Evolutionary conservation across 1,284 basidiomycete species (phyloP).

Genomic region (Trametes versicolor): DNA sequence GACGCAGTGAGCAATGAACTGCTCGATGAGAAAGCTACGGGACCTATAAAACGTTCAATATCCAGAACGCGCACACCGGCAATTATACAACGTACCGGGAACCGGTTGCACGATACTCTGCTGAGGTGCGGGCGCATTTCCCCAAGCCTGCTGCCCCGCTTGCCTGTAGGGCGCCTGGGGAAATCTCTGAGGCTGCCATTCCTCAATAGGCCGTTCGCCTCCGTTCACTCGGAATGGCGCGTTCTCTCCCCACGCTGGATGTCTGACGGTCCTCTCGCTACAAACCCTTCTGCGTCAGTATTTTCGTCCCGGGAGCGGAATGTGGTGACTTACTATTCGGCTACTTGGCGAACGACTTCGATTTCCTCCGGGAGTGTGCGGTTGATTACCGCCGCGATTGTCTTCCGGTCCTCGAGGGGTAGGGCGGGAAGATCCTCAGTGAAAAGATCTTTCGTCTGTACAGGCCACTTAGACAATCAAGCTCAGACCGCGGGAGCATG

Average conservation of each 20-base stretch:
- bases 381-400: conserved; percentile 47
- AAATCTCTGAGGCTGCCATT: conserved; percentile 7
- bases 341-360: conserved; percentile 53
- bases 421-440: conserved; percentile 29
- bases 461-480: neutral
- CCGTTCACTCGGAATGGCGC: conserved; percentile 24
- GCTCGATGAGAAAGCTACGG: conserved; percentile 12
- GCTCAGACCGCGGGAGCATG: no score
- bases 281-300: neutral
- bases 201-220: neutral
- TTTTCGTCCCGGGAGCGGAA: no score
- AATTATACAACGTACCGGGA: conserved; percentile 3
- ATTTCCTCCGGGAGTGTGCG: conserved; percentile 51
- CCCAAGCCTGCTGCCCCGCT: neutral
- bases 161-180: neutral
- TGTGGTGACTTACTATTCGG: conserved; percentile 53
- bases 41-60: neutral
- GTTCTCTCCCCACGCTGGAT: conserved; percentile 29
- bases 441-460: conserved; percentile 29
- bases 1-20: conserved; percentile 12
- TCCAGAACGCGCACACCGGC: neutral
- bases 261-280: conserved; percentile 23
- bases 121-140: neutral
- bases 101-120: conserved; percentile 6
- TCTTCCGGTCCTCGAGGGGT: conserved; percentile 23